Evolutionary conservation across 2,329 filamentous ascomycete genomes (phyloP), one percentile per base, ranked within the genome.

Genomic region (Pseudogymnoascus sp.): DNA sequence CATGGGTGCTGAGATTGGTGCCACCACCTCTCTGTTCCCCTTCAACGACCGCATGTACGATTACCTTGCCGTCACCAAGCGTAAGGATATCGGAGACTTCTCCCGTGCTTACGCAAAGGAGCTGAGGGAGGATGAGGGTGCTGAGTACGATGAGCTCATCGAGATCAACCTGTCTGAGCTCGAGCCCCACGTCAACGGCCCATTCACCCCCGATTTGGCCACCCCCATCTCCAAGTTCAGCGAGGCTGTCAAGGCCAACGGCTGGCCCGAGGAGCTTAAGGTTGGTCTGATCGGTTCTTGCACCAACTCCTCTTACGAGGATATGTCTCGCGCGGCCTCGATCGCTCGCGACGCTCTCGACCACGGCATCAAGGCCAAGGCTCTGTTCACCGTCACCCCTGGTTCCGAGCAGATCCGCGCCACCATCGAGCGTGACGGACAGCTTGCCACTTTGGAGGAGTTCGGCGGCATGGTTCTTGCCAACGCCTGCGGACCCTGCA

Each of bases 21-120:
- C 93, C 65, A 98, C 93, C 19, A 97, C 93, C 63, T 96, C 92
- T 14, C 75, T 98, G 51, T 99, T 99, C 89, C 92, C 93, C 71
- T 99, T 96, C 87, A 96, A 96, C 81, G 90, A 97, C 78, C 87
- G 90, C 75, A 96, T 96, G 93, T 90, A 96, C 83, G 90, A 97
- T 76, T 99, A 98, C 82, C 86, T 99, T 48, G 82, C 81, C 51
- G 91, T 92, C 45, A 99, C 95, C 72, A 97, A 96, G 85, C 90
- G 95, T 74, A 82, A 85, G 75, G 85, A 89, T 14, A 97, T 99
- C 72, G 95, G 91, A 74, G 92, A 98, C 77, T 97, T 93, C 76
- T 85, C 95, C 63, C 88, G 91, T 70, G 75, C 81, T 39, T 98
- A 97, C 77, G 89, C 91, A 71, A 83, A 90, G 72, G 92, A 96